Conservation (phyloP, 768 basidiomycete genomes). For the Suillus discolor region DNA sequence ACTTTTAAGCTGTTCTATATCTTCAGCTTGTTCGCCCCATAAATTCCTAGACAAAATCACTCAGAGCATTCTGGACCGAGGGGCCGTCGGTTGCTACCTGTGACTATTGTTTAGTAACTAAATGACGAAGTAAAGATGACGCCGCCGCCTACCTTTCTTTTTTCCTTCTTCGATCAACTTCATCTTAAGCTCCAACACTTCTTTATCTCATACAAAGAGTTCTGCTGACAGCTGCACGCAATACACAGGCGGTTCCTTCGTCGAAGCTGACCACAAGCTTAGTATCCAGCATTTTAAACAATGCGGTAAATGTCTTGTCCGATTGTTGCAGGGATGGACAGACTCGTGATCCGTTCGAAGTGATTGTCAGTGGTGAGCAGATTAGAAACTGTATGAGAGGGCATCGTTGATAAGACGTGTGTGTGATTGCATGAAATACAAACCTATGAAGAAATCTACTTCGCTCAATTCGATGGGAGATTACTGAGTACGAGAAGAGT, state of each 20-base stretch:
- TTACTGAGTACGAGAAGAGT: not conserved
- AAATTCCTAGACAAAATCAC: not conserved
- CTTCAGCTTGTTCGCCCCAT: not conserved
- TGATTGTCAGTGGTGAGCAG: too few species aligned
- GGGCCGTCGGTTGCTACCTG: not conserved
- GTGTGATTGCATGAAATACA: not conserved
- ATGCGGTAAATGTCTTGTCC: too few species aligned
- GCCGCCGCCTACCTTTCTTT: not conserved
- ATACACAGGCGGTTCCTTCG: too few species aligned
- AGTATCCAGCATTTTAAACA: not conserved
- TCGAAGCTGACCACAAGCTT: too few species aligned
- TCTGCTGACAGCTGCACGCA: not conserved
- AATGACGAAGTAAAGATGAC: not conserved
- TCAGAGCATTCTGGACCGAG: not conserved
- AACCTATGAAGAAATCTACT: not conserved
- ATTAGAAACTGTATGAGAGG: not conserved
- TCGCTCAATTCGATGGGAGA: not conserved
- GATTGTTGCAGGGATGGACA: too few species aligned
- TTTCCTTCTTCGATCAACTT: not conserved
- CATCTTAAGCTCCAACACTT: not conserved
- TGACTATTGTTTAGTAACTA: not conserved
- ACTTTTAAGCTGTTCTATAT: not conserved
- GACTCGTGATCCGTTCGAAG: too few species aligned
- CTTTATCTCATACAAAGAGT: too few species aligned
- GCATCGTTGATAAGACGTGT: not conserved